These are phyloP conservation scores for Boletus subluridellus DNA, from an alignment of 1,284 basidiomycete genomes.

Conservation along the genomic window DNA sequence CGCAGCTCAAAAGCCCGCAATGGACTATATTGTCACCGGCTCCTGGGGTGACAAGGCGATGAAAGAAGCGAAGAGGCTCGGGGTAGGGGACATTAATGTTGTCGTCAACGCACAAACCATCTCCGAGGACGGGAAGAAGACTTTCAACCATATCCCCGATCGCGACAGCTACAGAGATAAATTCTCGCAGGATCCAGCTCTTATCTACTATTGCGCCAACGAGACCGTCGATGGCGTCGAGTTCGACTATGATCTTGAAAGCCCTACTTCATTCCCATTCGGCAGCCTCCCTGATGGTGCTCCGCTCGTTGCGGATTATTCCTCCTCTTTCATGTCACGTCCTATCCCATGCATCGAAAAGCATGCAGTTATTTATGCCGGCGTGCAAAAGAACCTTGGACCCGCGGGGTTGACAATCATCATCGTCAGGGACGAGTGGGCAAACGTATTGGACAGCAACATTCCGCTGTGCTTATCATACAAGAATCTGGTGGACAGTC, in stretches of 20 bases:
- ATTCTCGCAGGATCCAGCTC: constrained; percentile 79
- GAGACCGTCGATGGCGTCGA: constrained; percentile 98
- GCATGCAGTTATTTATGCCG: constrained; percentile 94
- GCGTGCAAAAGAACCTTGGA: constrained; percentile 99
- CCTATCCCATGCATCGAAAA: constrained; percentile 84
- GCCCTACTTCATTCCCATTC: constrained; percentile 80
- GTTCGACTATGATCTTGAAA: constrained; percentile 60
- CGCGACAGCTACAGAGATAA: constrained; percentile 70
- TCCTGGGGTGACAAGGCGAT: constrained; percentile 87
- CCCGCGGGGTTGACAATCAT: constrained; percentile 91
- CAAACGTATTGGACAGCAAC: constrained; percentile 63
- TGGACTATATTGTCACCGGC: constrained; percentile 91
- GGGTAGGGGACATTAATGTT: constrained; percentile 57
- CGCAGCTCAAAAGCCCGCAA: constrained; percentile 50
- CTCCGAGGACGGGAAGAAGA: constrained; percentile 58
- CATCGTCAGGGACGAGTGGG: constrained; percentile 89
- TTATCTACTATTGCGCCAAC: constrained; percentile 99
- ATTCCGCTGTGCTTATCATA: constrained; percentile 83
- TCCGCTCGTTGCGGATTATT: constrained; percentile 94
- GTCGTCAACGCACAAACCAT: constrained; percentile 64
- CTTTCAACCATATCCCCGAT: constrained; percentile 80
- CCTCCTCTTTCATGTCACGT: constrained; percentile 96
- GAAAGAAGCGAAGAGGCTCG: constrained; percentile 75
- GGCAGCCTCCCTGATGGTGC: constrained; percentile 60
- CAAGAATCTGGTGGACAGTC: constrained; percentile 74